phyloP scores from a whole-genome alignment of 2,329 filamentous ascomycete genomes.

The Cylindrodendrum hubeiense region DNA sequence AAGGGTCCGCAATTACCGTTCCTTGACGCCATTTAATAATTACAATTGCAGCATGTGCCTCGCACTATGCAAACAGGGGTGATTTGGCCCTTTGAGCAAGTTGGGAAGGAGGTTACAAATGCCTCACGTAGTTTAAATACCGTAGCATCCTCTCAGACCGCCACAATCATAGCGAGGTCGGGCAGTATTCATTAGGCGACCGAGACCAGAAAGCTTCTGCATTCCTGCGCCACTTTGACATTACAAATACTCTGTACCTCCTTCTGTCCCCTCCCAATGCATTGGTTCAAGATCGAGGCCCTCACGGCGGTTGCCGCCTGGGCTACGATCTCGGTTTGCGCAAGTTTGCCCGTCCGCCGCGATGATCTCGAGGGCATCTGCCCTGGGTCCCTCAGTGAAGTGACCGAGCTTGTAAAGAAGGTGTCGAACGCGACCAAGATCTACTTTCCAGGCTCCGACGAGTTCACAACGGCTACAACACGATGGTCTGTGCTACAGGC shows the following conservation, averaged over 20 bases:
- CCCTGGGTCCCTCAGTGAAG: too few relatives aligned
- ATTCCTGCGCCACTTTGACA: background rate
- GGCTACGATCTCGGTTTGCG: constrained; percentile 38
- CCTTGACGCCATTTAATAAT: too few relatives aligned
- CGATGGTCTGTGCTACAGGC: constrained; percentile 60
- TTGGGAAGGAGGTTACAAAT: background rate
- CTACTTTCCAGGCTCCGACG: constrained; percentile 55
- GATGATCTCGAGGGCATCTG: constrained; percentile 30
- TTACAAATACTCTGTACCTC: background rate
- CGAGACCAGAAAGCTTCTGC: background rate
- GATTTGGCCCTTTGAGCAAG: background rate
- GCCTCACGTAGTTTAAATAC: constrained; percentile 33
- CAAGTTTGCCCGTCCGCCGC: constrained; percentile 26
- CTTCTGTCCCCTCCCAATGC: constrained; percentile 32
- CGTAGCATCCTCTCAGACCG: constrained; percentile 6
- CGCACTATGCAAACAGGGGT: background rate
- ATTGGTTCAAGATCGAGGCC: constrained; percentile 36
- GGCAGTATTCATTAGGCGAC: background rate
- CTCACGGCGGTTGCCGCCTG: constrained; percentile 44
- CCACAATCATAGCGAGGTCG: background rate
- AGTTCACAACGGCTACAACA: constrained; percentile 52
- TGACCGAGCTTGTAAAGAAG: constrained; percentile 44
- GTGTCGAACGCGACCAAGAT: constrained; percentile 56
- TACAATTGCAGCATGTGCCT: too few relatives aligned
- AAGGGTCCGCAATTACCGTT: too few relatives aligned